phyloP scores from a whole-genome alignment of 192 early-diverging fungal species.

The Globomyces pollinis-pini region DNA sequence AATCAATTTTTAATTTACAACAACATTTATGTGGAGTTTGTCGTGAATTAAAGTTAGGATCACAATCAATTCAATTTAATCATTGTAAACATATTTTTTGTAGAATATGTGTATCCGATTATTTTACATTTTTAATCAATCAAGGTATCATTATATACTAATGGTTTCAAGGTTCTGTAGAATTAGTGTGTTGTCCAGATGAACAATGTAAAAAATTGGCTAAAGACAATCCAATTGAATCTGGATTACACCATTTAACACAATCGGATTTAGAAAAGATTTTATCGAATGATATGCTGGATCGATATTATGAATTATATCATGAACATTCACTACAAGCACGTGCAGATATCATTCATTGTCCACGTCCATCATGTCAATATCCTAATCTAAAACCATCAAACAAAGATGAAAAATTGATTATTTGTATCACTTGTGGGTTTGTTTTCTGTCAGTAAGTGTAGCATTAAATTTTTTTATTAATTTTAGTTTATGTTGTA shows the following conservation, averaged over 20 bases:
- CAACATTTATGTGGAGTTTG: neutral
- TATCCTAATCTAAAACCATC: no score
- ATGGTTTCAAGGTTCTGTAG: neutral
- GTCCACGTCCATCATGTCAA: neutral
- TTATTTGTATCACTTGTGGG: no score
- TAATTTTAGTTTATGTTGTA: no score
- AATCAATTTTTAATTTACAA: neutral
- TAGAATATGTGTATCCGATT: neutral
- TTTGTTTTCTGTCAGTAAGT: no score
- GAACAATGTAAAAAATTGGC: neutral
- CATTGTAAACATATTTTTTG: neutral
- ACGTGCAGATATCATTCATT: neutral
- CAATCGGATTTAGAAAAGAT: neutral
- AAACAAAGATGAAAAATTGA: no score
- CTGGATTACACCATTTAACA: neutral
- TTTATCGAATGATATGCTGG: neutral
- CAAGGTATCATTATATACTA: no score
- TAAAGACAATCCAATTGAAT: neutral
- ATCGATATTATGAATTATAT: neutral
- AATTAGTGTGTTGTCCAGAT: neutral
- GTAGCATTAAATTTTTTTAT: no score
- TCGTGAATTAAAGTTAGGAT: neutral
- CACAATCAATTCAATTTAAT: neutral
- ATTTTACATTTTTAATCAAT: neutral
- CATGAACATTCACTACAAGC: neutral